A percentile compares a stretch with the other conserved stretches of the same genome.
Evolutionary conservation across 2,329 filamentous ascomycete species (phyloP).

Genomic region (Trichoderma koningiopsis): DNA sequence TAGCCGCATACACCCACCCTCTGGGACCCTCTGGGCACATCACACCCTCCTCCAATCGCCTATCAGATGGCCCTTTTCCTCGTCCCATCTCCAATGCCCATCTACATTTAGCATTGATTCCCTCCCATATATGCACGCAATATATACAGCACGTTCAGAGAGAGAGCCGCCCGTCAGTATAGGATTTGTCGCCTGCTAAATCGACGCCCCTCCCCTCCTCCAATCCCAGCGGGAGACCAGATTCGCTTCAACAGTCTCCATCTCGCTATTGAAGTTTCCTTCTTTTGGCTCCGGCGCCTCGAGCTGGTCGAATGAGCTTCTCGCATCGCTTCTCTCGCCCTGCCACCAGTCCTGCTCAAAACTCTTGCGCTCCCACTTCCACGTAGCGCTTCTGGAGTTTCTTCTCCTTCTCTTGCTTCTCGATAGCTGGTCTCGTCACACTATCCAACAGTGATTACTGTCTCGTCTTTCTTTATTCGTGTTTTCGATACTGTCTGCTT

Average conservation of each 20-base stretch:
- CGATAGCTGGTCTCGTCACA: constrained; percentile 60
- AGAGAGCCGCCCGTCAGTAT: not conserved
- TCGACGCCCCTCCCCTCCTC: not conserved
- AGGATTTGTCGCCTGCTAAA: not conserved
- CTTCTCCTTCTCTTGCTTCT: constrained; percentile 43
- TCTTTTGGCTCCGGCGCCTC: constrained; percentile 40
- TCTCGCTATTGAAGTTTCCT: not conserved
- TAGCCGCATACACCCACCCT: constrained; percentile 18
- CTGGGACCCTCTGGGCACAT: constrained; percentile 11
- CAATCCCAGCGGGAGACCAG: not conserved
- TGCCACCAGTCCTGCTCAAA: constrained; percentile 49
- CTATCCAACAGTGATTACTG: constrained; percentile 42
- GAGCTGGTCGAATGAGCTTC: constrained; percentile 37
- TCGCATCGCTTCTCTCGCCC: constrained; percentile 30
- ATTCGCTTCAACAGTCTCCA: not conserved
- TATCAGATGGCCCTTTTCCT: constrained; percentile 26
- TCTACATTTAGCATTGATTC: not conserved
- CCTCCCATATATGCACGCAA: not conserved
- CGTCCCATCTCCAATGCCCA: constrained; percentile 1
- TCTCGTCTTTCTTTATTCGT: not conserved
- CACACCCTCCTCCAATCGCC: constrained; percentile 24
- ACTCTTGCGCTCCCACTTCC: constrained; percentile 49
- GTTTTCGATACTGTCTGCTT: not conserved
- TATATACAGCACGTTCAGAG: no score
- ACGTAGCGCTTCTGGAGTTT: constrained; percentile 35